A percentile compares a stretch with the other conserved stretches of the same genome.
Evolutionary conservation across 2,329 filamentous ascomycete species (phyloP).

Genomic region (Penicillium sclerotiorum): DNA sequence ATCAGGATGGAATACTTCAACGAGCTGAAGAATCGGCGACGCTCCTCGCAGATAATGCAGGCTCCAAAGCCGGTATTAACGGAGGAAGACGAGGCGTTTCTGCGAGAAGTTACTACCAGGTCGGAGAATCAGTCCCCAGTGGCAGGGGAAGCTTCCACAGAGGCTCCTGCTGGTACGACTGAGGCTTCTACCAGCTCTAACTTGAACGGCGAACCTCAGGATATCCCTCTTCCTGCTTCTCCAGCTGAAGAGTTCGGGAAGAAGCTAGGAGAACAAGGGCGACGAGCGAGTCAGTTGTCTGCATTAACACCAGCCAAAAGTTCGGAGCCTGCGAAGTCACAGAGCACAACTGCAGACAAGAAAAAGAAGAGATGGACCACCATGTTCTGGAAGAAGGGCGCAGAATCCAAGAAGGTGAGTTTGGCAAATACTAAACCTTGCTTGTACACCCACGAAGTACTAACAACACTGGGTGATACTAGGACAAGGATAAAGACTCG

Average conservation of each 20-base stretch:
- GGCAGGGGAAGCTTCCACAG: not conserved
- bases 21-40: slow-evolving; percentile 43
- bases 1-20: slow-evolving; percentile 47
- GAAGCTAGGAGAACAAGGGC: slow-evolving; percentile 34
- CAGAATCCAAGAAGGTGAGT: slow-evolving; percentile 38
- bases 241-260: slow-evolving; percentile 47
- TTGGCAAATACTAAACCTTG: no score
- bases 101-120: slow-evolving; percentile 54
- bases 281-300: slow-evolving; percentile 35
- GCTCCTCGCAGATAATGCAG: slow-evolving; percentile 33
- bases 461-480: no score
- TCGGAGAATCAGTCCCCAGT: slow-evolving; percentile 28
- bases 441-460: no score
- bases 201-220: slow-evolving; percentile 29
- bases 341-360: slow-evolving; percentile 23
- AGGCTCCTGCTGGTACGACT: no score
- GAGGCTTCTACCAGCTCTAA: no score
- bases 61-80: slow-evolving; percentile 54
- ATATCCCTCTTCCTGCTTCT: slow-evolving; percentile 54
- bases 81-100: slow-evolving; percentile 63
- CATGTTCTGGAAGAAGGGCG: slow-evolving; percentile 43
- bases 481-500: slow-evolving; percentile 10
- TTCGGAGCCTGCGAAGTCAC: slow-evolving; percentile 21
- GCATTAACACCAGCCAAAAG: slow-evolving; percentile 16
- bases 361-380: slow-evolving; percentile 42